Conservation (phyloP, 345 rosid genomes). For the Populus euphratica region DNA sequence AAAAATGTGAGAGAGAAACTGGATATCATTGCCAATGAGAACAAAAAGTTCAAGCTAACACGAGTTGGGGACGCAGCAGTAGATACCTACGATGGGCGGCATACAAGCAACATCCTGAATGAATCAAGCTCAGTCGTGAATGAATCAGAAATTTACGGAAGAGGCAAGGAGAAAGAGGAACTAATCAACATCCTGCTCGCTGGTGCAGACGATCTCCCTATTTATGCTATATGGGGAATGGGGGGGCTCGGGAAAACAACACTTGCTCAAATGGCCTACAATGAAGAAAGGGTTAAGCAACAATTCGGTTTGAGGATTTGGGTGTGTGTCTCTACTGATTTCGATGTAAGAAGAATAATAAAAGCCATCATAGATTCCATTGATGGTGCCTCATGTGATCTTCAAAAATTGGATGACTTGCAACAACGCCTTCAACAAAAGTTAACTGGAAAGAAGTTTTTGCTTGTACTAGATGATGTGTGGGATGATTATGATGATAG, state of each 20-base stretch:
- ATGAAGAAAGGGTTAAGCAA: background rate
- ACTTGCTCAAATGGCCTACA: constrained; percentile 5
- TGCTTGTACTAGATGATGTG: constrained; percentile 13
- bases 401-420: constrained; percentile 1
- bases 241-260: background rate
- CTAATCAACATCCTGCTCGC: too few species aligned
- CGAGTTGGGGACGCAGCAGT: too few species aligned
- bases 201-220: background rate
- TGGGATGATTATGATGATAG: background rate
- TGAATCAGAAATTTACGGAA: too few species aligned
- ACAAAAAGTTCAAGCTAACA: too few species aligned
- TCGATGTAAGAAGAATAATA: background rate
- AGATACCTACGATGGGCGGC: too few species aligned
- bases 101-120: too few species aligned
- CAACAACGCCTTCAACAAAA: background rate
- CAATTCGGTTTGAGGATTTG: constrained; percentile 1
- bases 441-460: background rate
- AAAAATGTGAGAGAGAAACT: too few species aligned
- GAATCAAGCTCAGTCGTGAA: too few species aligned
- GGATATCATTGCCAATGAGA: too few species aligned
- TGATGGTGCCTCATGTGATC: background rate
- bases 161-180: too few species aligned
- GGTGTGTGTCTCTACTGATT: constrained; percentile 12
- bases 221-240: background rate
- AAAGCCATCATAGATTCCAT: constrained; percentile 1